phyloP scores from a whole-genome alignment of 352 stramenopile species.

The Phytophthora aleatoria region DNA sequence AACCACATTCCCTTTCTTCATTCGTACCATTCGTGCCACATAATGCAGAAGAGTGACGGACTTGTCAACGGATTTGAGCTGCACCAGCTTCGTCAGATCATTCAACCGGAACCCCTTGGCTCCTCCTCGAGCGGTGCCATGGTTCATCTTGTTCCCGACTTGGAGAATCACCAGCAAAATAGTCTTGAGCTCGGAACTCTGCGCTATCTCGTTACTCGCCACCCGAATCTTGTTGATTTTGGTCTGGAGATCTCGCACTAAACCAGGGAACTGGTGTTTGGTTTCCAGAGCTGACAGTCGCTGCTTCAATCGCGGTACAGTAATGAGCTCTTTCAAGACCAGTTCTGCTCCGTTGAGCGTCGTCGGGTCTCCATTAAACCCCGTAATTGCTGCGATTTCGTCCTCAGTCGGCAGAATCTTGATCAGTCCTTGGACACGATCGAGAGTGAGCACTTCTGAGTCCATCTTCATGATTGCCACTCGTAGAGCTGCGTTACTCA shows the following conservation, averaged over 20 bases:
- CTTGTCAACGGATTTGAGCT: slow-evolving; percentile 71
- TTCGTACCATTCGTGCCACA: slow-evolving; percentile 66
- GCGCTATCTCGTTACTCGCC: slow-evolving; percentile 60
- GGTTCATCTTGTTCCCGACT: slow-evolving; percentile 89
- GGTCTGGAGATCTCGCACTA: slow-evolving; percentile 65
- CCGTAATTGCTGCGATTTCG: slow-evolving; percentile 73
- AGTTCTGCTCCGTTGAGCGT: slow-evolving; percentile 82
- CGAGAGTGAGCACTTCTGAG: slow-evolving; percentile 69
- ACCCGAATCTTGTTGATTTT: slow-evolving; percentile 69
- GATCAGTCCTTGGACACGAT: slow-evolving; percentile 84
- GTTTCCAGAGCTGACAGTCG: slow-evolving; percentile 62
- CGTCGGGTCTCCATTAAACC: slow-evolving; percentile 61
- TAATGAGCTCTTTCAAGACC: slow-evolving; percentile 81
- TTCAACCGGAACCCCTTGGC: slow-evolving; percentile 75
- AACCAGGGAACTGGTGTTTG: slow-evolving; percentile 66
- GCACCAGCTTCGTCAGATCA: slow-evolving; percentile 70
- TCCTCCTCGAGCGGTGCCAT: slow-evolving; percentile 62
- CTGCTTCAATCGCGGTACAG: slow-evolving; percentile 70
- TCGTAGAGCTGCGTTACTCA: slow-evolving; percentile 85
- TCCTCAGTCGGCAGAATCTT: slow-evolving; percentile 90
- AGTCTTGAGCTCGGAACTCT: slow-evolving; percentile 73
- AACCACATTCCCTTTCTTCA: slow-evolving; percentile 71
- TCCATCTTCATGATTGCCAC: slow-evolving; percentile 88
- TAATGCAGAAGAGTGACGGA: slow-evolving; percentile 76
- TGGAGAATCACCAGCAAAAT: slow-evolving; percentile 76